Conservation (phyloP, 495 filamentous ascomycete genomes). For the Acidomyces sp. region DNA sequence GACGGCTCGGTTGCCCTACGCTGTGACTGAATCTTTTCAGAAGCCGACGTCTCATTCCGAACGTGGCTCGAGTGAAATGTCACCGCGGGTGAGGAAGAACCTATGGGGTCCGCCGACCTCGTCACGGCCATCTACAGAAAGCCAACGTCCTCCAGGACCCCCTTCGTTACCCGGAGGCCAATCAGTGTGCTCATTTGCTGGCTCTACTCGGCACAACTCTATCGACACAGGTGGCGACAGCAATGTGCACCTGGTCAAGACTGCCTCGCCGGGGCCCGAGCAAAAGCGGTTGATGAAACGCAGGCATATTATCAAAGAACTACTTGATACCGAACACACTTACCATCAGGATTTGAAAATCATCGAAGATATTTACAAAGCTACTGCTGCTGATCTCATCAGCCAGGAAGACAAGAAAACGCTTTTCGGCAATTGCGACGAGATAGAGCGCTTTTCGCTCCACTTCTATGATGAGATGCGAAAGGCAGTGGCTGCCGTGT, state of each 20-base stretch:
- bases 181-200: constrained; percentile 13
- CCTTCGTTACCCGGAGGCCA: constrained; percentile 16
- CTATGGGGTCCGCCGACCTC: constrained; percentile 13
- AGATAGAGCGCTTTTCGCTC: constrained; percentile 72
- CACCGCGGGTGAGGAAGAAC: constrained; percentile 9
- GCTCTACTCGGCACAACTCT: constrained; percentile 9
- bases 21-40: constrained; percentile 3
- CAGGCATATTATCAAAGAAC: constrained; percentile 69
- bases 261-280: constrained; percentile 39
- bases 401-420: constrained; percentile 69
- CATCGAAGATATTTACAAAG: constrained; percentile 90
- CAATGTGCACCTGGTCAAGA: constrained; percentile 14
- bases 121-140: constrained; percentile 16
- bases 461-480: constrained; percentile 66
- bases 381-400: constrained; percentile 74
- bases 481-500: constrained; percentile 58
- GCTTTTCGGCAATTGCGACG: constrained; percentile 79
- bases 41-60: constrained; percentile 4
- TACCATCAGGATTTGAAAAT: constrained; percentile 92
- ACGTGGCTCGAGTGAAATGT: constrained; percentile 16
- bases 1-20: constrained; percentile 1
- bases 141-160: constrained; percentile 5
- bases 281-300: constrained; percentile 50
- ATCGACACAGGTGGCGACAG: constrained; percentile 9
- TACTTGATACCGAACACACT: constrained; percentile 78